Base-by-base conservation (phyloP, 768 basidiomycete genomes). In the Holtermanniella nyarrowii region DNA sequence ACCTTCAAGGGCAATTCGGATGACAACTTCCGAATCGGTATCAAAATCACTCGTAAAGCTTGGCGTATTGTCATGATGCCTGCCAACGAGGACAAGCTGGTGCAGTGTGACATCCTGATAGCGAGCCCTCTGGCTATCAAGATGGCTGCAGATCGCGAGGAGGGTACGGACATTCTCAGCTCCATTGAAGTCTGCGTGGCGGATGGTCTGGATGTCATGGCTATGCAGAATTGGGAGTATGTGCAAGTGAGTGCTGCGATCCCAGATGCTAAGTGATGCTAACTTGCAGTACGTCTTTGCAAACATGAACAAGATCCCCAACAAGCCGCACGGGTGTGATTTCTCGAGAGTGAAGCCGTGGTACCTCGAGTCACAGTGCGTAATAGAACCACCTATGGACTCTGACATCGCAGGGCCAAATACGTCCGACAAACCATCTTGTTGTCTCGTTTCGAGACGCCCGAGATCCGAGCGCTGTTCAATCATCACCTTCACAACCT, bases 201-300 rank as follows among this genome's bases (percentile, higher is more conserved):
- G 14, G 95, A 97, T 69, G 90, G 95, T 63, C 76, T 88, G 76
- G 89, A 97, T 69, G 84, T 84, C 2, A 78, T 97, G 61, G 79
- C 81, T 3, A 97, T 97, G 95, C 95, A 97, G 74, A 99, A 99
- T 62, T 99, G 95, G 95, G 90, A 96, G 37, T 95, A 97, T 64
- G 78, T 91, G 18, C 87, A 95, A 77, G 91, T 88, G 65, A 27
- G 76, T 63, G 20, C 4, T 16, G 16, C 31, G 16, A 7, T 14
- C 31, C 22, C 12, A 20, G 16, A 43, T 37, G 26, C 50, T 46
- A 18, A 44, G n/a, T n/a, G n/a, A n/a, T n/a, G n/a, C 27, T 5
- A 21, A 18, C 44, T 26, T 26, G 11, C 44, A 95, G 90, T 89
- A 86, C 66, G 80, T 95, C 46, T 77, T 99, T 59, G 81, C 81